These are phyloP conservation scores for Pelargonium cotyledonis DNA, from an alignment of 441 rosid species.

Conservation along the genomic window DNA sequence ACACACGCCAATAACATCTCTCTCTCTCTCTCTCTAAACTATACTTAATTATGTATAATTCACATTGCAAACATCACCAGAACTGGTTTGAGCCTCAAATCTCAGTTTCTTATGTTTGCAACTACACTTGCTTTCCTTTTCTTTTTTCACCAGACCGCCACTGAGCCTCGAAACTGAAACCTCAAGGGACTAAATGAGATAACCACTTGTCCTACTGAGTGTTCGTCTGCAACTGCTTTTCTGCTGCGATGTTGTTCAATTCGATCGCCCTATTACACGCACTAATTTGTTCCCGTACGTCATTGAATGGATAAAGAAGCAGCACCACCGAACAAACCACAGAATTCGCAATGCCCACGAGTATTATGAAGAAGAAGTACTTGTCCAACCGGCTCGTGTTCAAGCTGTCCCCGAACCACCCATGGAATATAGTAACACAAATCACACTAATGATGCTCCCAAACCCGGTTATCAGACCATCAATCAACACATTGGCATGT, in stretches of 20 bases:
- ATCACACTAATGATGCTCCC: slow-evolving; percentile 1
- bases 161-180: too few relatives aligned
- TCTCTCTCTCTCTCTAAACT: too few relatives aligned
- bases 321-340: not conserved
- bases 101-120: too few relatives aligned
- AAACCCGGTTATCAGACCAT: slow-evolving; percentile 5
- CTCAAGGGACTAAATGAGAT: too few relatives aligned
- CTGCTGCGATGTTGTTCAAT: not conserved
- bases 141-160: too few relatives aligned
- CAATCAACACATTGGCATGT: not conserved
- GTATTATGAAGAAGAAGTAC: not conserved
- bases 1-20: too few relatives aligned
- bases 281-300: not conserved
- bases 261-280: not conserved
- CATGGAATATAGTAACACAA: not conserved
- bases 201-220: too few relatives aligned
- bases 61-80: too few relatives aligned
- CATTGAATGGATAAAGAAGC: not conserved
- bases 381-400: slow-evolving; percentile 4
- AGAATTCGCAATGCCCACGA: slow-evolving; percentile 2
- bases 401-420: slow-evolving; percentile 5
- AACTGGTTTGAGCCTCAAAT: too few relatives aligned
- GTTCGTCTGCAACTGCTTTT: too few relatives aligned
- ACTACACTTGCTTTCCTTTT: too few relatives aligned
- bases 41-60: too few relatives aligned